Evolutionary conservation across 345 rosid genomes (phyloP).

Genomic region (Erysimum cheiranthoides): DNA sequence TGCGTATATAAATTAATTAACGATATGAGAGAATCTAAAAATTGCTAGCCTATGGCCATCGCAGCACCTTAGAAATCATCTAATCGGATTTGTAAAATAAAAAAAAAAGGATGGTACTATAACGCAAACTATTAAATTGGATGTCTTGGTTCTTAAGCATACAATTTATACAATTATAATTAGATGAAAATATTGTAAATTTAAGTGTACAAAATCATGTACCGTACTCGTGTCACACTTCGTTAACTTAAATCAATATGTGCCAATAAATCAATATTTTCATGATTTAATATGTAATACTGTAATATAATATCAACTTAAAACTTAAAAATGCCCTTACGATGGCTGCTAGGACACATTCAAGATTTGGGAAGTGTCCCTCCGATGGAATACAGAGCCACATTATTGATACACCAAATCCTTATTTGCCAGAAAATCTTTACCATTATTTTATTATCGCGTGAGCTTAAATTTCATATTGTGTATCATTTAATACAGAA

Average conservation of each 20-base stretch:
- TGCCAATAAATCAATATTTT: background rate
- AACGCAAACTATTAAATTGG: too few species aligned
- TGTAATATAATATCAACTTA: background rate
- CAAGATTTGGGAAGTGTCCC: conserved; percentile 37
- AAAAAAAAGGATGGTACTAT: too few species aligned
- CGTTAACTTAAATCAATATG: conserved; percentile 22
- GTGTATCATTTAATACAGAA: conserved; percentile 22
- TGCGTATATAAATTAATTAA: background rate
- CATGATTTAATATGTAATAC: background rate
- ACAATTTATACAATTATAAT: background rate
- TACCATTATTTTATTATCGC: conserved; percentile 22
- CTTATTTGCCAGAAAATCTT: conserved; percentile 26
- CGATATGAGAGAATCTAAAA: background rate
- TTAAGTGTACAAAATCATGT: background rate
- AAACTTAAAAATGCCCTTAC: conserved; percentile 41
- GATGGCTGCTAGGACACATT: conserved; percentile 32
- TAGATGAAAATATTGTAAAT: background rate
- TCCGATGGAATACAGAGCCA: conserved; percentile 45
- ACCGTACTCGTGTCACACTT: background rate
- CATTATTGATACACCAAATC: conserved; percentile 34
- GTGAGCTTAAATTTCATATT: conserved; percentile 25
- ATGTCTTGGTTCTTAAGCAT: background rate
- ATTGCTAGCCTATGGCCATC: background rate
- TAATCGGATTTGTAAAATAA: too few species aligned
- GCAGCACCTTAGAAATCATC: background rate